Conservation (phyloP, 2,329 filamentous ascomycete species). For the Rasamsonia emersonii region DNA sequence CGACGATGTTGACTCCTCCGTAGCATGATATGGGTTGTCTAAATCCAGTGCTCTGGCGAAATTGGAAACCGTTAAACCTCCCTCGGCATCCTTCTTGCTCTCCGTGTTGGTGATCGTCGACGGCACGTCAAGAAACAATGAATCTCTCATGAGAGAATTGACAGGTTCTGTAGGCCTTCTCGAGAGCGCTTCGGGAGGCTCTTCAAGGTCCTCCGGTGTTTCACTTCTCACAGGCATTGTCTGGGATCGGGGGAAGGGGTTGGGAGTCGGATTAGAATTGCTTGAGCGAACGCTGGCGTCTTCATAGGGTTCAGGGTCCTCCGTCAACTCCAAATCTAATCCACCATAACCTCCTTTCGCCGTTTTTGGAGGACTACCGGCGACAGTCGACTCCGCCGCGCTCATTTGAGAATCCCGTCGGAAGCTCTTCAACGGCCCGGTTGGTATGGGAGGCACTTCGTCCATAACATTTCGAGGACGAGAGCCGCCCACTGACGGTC, state of each 20-base stretch:
- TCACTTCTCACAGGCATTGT: constrained; percentile 7
- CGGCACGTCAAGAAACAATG: no score
- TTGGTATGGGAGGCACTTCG: constrained; percentile 25
- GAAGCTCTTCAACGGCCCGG: constrained; percentile 16
- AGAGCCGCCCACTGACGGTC: constrained; percentile 26
- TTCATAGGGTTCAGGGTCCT: constrained; percentile 7
- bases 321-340: constrained; percentile 22
- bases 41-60: constrained; percentile 32
- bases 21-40: constrained; percentile 56
- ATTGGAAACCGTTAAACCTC: constrained; percentile 28
- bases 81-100: constrained; percentile 10
- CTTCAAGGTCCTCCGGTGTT: not conserved
- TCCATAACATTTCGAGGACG: constrained; percentile 21
- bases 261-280: constrained; percentile 1
- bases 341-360: constrained; percentile 17
- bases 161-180: no score
- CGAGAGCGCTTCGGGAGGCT: not conserved
- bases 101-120: not conserved
- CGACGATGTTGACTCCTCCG: constrained; percentile 58
- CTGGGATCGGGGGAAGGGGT: constrained; percentile 8
- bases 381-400: constrained; percentile 17
- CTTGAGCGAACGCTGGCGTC: constrained; percentile 1
- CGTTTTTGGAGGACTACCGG: constrained; percentile 13
- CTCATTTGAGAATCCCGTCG: constrained; percentile 14
- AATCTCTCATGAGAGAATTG: no score